Evolutionary conservation across 805 yeast genomes (phyloP).

Genomic region (Starmerella scarabaei): DNA sequence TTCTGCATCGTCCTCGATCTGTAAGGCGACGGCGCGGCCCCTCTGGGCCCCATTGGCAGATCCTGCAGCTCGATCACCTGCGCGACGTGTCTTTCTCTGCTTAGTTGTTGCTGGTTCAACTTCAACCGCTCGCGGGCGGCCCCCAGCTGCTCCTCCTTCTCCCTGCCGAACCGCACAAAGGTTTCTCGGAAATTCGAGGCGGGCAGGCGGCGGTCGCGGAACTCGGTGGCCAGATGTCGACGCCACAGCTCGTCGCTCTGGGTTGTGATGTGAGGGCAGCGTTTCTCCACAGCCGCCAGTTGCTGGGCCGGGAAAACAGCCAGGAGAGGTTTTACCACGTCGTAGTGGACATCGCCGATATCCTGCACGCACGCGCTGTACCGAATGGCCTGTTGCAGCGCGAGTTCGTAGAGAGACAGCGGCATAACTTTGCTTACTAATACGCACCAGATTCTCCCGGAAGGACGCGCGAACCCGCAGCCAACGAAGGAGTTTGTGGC

Average conservation of each 20-base stretch:
- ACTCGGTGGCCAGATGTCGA: conserved; percentile 23
- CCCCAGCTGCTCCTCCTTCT: conserved; percentile 36
- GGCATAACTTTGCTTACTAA: conserved; percentile 5
- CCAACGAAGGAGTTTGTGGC: no score
- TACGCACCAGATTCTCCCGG: not conserved
- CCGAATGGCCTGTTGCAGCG: conserved; percentile 18
- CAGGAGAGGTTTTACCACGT: conserved; percentile 28
- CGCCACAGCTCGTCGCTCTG: conserved; percentile 28
- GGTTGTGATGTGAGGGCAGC: conserved; percentile 24
- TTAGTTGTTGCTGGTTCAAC: conserved; percentile 22
- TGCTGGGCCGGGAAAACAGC: conserved; percentile 25
- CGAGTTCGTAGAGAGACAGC: conserved; percentile 19
- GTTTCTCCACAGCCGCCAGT: conserved; percentile 25
- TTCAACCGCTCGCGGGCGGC: conserved; percentile 31
- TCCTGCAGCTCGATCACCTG: conserved; percentile 16
- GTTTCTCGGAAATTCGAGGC: conserved; percentile 20
- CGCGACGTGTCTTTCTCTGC: conserved; percentile 21
- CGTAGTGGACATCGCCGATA: conserved; percentile 30
- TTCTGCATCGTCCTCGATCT: conserved; percentile 20
- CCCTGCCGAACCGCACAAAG: conserved; percentile 22
- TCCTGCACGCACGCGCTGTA: conserved; percentile 23
- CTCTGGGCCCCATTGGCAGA: conserved; percentile 4
- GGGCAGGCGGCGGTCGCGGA: conserved; percentile 27
- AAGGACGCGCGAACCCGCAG: no score
- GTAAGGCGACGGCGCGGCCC: conserved; percentile 4